Base-by-base conservation (phyloP, 1,284 basidiomycete species). In the Ustilago vetiveriae region DNA sequence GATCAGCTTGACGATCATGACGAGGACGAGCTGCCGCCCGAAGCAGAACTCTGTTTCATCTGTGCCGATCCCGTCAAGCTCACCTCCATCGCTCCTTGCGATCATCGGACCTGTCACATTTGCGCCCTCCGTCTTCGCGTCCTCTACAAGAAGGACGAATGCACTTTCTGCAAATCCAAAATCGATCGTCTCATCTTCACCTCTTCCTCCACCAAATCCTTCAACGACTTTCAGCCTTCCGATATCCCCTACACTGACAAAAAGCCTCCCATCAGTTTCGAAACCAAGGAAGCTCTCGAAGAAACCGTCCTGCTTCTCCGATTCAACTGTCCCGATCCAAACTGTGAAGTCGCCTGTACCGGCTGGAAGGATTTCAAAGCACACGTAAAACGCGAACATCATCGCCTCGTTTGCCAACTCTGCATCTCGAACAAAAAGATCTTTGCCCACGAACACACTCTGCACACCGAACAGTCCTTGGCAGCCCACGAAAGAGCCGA, bases 131-230 rank as follows among this genome's bases (percentile, higher is more conserved):
- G 95, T n/a, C 84, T 98, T 23, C 85, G 94, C 26, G 93, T 92
- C 1, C 85, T 98, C 55, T 98, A 98, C 86, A 98, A 98, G 64
- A 80, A 80, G 59, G 63, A 59, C 52, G 92, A 95, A 14, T 98
- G 95, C 82, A 93, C 94, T 2, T 96, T 96, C 82, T 98, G 96
- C 87, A 98, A 98, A 90, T 89, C 90, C 74, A 87, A 90, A 4
- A 90, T 94, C 83, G 86, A 87, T 1, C 86, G 87, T 1, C 87
- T 96, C 23, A 88, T 95, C 62, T 96, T 95, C 82, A 94, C 92
- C 0, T 83, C 84, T 6, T 90, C 90, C 1, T 82, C 88, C 11
- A 63, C 62, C 36, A 72, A 72, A 38, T 22, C 27, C n/a, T 80
- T 73, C 39, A 47, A 54, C 42, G 68, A 67, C 3, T 82, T 75